Evolutionary conservation across 169 alveolate species (phyloP).

Genomic region (Amoebophrya sp.): DNA sequence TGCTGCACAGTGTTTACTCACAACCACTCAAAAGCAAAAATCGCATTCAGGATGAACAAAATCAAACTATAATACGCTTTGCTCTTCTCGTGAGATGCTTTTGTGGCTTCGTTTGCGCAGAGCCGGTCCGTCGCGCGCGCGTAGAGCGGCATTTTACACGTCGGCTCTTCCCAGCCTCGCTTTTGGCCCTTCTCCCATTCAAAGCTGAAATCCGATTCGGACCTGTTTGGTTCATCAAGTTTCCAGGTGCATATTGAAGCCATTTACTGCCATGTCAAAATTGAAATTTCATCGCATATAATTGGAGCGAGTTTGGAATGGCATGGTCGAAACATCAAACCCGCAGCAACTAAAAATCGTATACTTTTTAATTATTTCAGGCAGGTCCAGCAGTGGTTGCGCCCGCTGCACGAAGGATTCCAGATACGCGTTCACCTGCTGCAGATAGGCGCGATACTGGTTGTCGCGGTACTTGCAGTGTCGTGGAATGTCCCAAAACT

Average conservation of each 20-base stretch:
- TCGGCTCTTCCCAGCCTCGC: neutral
- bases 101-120: neutral
- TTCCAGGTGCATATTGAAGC: too few species aligned
- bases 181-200: neutral
- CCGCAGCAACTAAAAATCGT: too few species aligned
- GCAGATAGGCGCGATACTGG: conserved; percentile 57
- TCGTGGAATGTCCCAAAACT: conserved; percentile 55
- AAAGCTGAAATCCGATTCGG: neutral
- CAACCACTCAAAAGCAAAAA: too few species aligned
- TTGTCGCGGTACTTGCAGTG: conserved; percentile 64
- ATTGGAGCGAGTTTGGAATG: too few species aligned
- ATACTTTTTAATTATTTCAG: neutral
- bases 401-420: conserved; percentile 55
- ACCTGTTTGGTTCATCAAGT: too few species aligned
- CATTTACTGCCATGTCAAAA: too few species aligned
- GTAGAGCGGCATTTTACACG: neutral
- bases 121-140: neutral
- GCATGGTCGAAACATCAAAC: too few species aligned
- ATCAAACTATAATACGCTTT: neutral
- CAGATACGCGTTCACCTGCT: conserved; percentile 54
- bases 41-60: neutral
- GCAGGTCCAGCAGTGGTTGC: conserved; percentile 48
- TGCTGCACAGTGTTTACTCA: too few species aligned
- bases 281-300: too few species aligned
- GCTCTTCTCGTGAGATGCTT: neutral